Base-by-base conservation (phyloP, 1,139 yeast species). In the Candida tunisiensis region DNA sequence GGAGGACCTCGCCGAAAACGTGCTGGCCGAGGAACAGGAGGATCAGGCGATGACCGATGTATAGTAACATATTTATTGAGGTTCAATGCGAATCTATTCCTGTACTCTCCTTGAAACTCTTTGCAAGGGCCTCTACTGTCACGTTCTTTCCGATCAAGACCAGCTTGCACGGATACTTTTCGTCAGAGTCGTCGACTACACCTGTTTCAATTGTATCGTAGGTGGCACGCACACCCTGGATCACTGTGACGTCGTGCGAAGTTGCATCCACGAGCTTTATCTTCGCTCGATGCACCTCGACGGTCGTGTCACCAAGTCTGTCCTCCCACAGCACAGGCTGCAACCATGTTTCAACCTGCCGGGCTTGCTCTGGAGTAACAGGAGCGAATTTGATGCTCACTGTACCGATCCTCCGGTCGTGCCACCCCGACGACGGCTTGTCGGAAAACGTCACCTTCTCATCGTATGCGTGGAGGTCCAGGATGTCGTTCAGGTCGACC, bases 211-310 rank as follows among this genome's bases (percentile, higher is more conserved):
- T 62, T 1, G 82, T 60, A 36, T 88, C 98, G 49, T 82, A 88
- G 0, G 93, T 80, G 33, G 82, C 92, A 34, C 96, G 59, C 0
- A 88, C 98, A 4, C 93, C 96, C 47, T 88, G 98, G n/a, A 88
- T 55, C 2, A 88, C 83, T 25, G 40, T 41, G 15, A 47, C 40
- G 34, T 65, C 58, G n/a, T 33, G 34, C 1, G 33, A 31, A 3
- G 46, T 46, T 2, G 33, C 27, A 11, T 38, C 34, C 3, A 73
- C 65, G 11, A 82, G 39, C 6, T 80, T 50, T 1, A 95, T 98
- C 45, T 91, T 88, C 4, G 77, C 55, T 34, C 99, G 55, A 40
- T 83, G 94, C 2, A 88, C 60, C 39, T 83, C 95, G 3, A 50
- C 40, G 9, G 35, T 32, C 15, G 26, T 29, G 1, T 59, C 68